Percentiles rank a stretch among this genome's conserved stretches.
Conservation (phyloP, 441 rosid species). For the Flueggea neowawraea region DNA sequence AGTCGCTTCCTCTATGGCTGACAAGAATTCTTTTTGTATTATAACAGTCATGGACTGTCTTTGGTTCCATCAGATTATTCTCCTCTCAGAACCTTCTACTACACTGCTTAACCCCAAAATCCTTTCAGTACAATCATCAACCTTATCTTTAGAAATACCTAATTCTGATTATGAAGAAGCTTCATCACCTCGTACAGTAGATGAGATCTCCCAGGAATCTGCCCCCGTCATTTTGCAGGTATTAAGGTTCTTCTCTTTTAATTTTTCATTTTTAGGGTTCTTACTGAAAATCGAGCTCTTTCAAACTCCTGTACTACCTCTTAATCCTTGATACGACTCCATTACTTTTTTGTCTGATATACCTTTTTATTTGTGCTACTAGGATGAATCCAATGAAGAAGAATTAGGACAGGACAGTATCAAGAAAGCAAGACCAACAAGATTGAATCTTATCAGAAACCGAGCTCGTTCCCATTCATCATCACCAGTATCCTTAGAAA, state of each 20-base stretch:
- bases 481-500: conserved; percentile 21
- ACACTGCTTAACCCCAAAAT: conserved; percentile 16
- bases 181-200: too few relatives aligned
- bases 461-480: conserved; percentile 36
- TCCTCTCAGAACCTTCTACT: conserved; percentile 28
- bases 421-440: conserved; percentile 20
- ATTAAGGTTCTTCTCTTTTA: too few relatives aligned
- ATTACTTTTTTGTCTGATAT: too few relatives aligned
- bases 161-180: too few relatives aligned
- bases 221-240: too few relatives aligned
- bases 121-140: not conserved
- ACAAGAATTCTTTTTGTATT: conserved; percentile 23
- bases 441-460: conserved; percentile 14
- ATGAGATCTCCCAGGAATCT: too few relatives aligned
- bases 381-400: not conserved
- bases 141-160: too few relatives aligned
- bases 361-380: too few relatives aligned
- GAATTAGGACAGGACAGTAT: conserved; percentile 2
- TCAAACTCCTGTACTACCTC: too few relatives aligned
- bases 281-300: too few relatives aligned
- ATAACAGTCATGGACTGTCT: conserved; percentile 48
- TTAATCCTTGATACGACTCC: too few relatives aligned
- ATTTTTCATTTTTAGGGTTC: too few relatives aligned
- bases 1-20: conserved; percentile 21
- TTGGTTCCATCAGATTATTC: conserved; percentile 47